A percentile compares a stretch with the other conserved stretches of the same genome.
These are phyloP conservation scores for Agaricus blazei DNA, from an alignment of 768 basidiomycete species.

Conservation along the genomic window DNA sequence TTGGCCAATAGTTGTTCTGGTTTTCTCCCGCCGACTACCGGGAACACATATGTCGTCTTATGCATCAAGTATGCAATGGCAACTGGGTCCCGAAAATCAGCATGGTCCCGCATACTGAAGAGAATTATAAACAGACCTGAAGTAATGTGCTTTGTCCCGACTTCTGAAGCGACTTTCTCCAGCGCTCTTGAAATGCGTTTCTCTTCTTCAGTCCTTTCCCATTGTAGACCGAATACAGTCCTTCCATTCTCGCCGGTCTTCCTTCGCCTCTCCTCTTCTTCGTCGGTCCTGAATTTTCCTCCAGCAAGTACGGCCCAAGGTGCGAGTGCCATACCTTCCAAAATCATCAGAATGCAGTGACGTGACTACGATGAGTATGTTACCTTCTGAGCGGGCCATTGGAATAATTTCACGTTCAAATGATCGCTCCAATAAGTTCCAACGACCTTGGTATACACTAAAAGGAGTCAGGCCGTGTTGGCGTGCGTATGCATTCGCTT, in stretches of 20 bases:
- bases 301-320: conserved; percentile 27
- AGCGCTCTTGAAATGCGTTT: conserved; percentile 35
- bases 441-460: conserved; percentile 46
- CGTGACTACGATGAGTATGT: conserved; percentile 1
- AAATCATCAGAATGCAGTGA: conserved; percentile 3
- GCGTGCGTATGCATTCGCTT: conserved; percentile 46
- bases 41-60: conserved; percentile 49
- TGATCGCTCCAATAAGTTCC: conserved; percentile 39
- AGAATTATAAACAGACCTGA: conserved; percentile 22
- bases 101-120: not conserved
- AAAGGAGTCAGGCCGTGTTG: conserved; percentile 47
- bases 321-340: conserved; percentile 24
- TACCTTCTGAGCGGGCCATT: conserved; percentile 37
- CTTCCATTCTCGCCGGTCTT: conserved; percentile 35
- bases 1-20: conserved; percentile 47
- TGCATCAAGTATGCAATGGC: conserved; percentile 51
- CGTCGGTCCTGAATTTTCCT: conserved; percentile 49
- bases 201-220: conserved; percentile 43
- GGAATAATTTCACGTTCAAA: conserved; percentile 53
- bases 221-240: conserved; percentile 19
- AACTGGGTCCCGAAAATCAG: conserved; percentile 19
- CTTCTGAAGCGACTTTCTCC: conserved; percentile 44
- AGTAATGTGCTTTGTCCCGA: conserved; percentile 42
- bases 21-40: conserved; percentile 44
- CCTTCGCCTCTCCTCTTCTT: conserved; percentile 26